These are phyloP conservation scores for Samsoniella hepiali DNA, from an alignment of 2,329 filamentous ascomycete genomes.

Conservation along the genomic window DNA sequence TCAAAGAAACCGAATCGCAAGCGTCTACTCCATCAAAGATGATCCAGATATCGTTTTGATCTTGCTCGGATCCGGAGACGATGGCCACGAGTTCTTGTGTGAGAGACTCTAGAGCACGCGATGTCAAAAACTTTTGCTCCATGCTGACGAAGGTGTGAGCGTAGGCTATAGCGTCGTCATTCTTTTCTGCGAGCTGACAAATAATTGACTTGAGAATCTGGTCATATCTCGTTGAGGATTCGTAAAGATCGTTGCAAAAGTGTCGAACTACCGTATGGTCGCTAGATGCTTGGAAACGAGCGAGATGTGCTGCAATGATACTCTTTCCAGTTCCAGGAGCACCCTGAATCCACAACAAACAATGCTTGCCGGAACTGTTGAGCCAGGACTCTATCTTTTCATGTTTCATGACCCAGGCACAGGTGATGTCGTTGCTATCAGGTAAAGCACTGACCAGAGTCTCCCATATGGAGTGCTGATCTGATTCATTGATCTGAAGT, in stretches of 20 bases:
- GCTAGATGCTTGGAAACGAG: constrained; percentile 26
- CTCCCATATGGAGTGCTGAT: constrained; percentile 32
- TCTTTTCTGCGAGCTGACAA: constrained; percentile 28
- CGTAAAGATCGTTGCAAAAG: constrained; percentile 34
- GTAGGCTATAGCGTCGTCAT: constrained; percentile 25
- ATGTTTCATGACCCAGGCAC: neutral
- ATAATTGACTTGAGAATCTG: constrained; percentile 32
- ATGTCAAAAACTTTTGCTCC: too few relatives aligned
- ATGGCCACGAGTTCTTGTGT: neutral
- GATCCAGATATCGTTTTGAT: constrained; percentile 22
- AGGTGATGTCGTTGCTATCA: neutral
- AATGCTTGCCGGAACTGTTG: constrained; percentile 19
- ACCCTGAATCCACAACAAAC: constrained; percentile 34
- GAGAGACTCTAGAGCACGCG: neutral
- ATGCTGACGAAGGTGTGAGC: too few relatives aligned
- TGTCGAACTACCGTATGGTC: constrained; percentile 28
- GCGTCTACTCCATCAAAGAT: constrained; percentile 32
- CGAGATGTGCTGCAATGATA: constrained; percentile 30
- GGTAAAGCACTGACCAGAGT: constrained; percentile 14
- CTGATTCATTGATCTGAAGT: constrained; percentile 31
- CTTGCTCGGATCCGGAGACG: neutral
- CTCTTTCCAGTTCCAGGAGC: constrained; percentile 37
- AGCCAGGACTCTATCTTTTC: neutral
- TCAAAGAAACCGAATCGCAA: constrained; percentile 23
- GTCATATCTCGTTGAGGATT: constrained; percentile 32